phyloP scores from a whole-genome alignment of 2,329 filamentous ascomycete genomes.

The Penicillium sp. region DNA sequence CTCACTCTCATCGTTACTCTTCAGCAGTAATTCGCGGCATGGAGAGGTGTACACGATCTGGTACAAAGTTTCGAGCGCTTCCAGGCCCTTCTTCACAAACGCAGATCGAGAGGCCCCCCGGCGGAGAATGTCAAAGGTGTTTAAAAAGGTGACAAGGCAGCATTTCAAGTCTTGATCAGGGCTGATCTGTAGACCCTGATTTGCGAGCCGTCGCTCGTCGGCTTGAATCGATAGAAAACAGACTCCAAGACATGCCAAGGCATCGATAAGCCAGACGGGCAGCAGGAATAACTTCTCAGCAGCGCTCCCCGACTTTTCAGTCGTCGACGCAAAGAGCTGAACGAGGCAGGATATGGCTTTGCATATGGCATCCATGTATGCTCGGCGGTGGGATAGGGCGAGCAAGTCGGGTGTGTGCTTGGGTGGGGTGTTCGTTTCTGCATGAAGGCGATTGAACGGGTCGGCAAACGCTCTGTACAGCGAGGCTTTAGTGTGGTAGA shows the following conservation, averaged over 20 bases:
- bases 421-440: background rate
- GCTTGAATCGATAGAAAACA: constrained; percentile 13
- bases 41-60: constrained; percentile 1
- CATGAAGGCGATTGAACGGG: constrained; percentile 11
- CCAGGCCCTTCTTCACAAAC: constrained; percentile 8
- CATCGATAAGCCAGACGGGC: constrained; percentile 6
- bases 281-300: constrained; percentile 10
- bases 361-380: constrained; percentile 9
- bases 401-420: constrained; percentile 9
- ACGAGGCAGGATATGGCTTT: constrained; percentile 8
- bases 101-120: constrained; percentile 6
- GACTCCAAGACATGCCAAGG: constrained; percentile 9
- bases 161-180: constrained; percentile 6
- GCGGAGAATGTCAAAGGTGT: constrained; percentile 9
- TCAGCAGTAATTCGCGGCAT: background rate
- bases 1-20: background rate
- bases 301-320: constrained; percentile 5
- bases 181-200: constrained; percentile 5
- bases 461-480: constrained; percentile 13
- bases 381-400: constrained; percentile 11
- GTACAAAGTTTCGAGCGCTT: constrained; percentile 9
- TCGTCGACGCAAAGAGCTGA: constrained; percentile 7
- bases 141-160: constrained; percentile 8
- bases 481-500: constrained; percentile 7
- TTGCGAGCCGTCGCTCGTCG: constrained; percentile 5